Evolutionary conservation across 2,329 filamentous ascomycete genomes (phyloP).

Genomic region (Chaetomium olivaceum): DNA sequence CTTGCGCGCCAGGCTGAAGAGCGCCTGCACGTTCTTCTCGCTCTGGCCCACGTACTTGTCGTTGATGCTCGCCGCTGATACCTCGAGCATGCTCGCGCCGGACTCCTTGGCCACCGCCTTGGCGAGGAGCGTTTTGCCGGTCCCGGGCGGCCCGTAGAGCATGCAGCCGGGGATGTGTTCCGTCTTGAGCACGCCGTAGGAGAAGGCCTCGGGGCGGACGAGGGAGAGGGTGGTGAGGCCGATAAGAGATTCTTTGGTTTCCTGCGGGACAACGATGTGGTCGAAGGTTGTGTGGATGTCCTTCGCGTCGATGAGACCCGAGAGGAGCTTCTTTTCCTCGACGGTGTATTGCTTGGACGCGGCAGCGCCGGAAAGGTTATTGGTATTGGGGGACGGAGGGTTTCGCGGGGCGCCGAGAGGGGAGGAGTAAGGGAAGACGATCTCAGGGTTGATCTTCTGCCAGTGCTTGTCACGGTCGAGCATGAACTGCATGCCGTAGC

Average conservation of each 20-base stretch:
- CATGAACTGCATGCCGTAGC: conserved; percentile 35
- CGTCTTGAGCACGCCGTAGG: conserved; percentile 86
- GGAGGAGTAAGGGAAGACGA: conserved; percentile 35
- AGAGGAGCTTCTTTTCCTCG: conserved; percentile 80
- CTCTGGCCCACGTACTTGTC: conserved; percentile 96
- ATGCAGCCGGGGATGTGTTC: conserved; percentile 90
- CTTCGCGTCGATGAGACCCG: conserved; percentile 77
- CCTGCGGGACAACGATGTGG: conserved; percentile 78
- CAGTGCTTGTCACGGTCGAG: conserved; percentile 34
- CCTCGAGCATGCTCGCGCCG: conserved; percentile 75
- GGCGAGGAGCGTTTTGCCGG: conserved; percentile 69
- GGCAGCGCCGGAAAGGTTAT: conserved; percentile 37
- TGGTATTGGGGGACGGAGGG: conserved; percentile 6
- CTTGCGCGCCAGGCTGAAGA: conserved; percentile 90
- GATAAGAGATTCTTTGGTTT: conserved; percentile 84
- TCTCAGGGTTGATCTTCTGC: conserved; percentile 28
- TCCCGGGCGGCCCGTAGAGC: conserved; percentile 84
- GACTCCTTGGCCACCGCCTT: conserved; percentile 69
- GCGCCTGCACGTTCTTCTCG: conserved; percentile 91
- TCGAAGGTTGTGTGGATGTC: conserved; percentile 85
- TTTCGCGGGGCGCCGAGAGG: conserved; percentile 24
- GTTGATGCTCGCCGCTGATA: conserved; percentile 88
- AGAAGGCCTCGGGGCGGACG: conserved; percentile 88
- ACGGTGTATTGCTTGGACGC: conserved; percentile 50
- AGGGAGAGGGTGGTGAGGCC: conserved; percentile 86